phyloP scores from a whole-genome alignment of 495 filamentous ascomycete genomes.

The Tetracladium setigerum region DNA sequence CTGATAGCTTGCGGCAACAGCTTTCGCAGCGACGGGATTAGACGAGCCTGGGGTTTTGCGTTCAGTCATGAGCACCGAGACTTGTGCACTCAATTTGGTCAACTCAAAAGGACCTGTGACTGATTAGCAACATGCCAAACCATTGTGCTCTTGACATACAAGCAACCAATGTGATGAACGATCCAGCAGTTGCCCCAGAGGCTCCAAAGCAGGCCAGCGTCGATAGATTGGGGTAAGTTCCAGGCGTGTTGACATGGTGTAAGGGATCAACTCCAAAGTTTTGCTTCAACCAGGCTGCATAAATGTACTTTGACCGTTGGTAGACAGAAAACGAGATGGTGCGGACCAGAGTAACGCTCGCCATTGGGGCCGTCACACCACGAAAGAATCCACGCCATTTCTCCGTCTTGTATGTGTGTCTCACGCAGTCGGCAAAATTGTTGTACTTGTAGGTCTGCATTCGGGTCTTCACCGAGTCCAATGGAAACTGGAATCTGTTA shows the following conservation, averaged over 20 bases:
- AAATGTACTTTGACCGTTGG: constrained; percentile 70
- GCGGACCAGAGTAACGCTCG: constrained; percentile 80
- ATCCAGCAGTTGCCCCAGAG: constrained; percentile 72
- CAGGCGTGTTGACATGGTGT: constrained; percentile 59
- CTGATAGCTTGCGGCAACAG: constrained; percentile 61
- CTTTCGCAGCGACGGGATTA: constrained; percentile 40
- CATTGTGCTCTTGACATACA: constrained; percentile 50
- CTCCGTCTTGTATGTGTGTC: constrained; percentile 65
- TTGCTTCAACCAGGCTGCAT: constrained; percentile 56
- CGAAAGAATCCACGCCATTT: constrained; percentile 70
- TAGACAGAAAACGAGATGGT: constrained; percentile 94
- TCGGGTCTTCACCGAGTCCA: constrained; percentile 80
- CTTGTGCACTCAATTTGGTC: constrained; percentile 85
- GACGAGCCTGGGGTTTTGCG: constrained; percentile 52
- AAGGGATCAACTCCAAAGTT: constrained; percentile 65
- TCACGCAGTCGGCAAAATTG: constrained; percentile 60
- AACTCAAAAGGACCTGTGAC: constrained; percentile 79
- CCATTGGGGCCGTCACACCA: constrained; percentile 52
- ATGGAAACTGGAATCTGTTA: constrained; percentile 50
- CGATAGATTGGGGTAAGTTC: constrained; percentile 59
- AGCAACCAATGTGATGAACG: constrained; percentile 73
- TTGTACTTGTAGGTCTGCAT: constrained; percentile 78
- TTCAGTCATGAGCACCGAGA: constrained; percentile 75
- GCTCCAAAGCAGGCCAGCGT: constrained; percentile 68
- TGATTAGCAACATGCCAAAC: neutral